phyloP scores from a whole-genome alignment of 2,329 filamentous ascomycete species.

The Penicillium sp. region DNA sequence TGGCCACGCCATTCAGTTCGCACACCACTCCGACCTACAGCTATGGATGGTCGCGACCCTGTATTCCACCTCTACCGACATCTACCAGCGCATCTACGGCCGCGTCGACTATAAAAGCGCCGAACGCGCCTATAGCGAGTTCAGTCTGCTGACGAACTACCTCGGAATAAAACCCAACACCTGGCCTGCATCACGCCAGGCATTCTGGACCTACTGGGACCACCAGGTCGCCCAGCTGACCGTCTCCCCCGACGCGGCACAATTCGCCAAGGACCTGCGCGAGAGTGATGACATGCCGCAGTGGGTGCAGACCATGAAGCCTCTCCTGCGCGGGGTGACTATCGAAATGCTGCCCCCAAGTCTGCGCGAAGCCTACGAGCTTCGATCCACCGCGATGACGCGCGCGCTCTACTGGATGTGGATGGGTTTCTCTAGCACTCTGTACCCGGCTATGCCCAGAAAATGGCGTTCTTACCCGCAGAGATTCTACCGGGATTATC shows the following conservation, averaged over 20 bases:
- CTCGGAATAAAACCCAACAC: constrained; percentile 32
- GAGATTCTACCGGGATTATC: constrained; percentile 36
- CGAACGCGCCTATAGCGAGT: constrained; percentile 37
- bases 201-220: constrained; percentile 44
- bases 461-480: constrained; percentile 36
- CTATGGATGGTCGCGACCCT: constrained; percentile 41
- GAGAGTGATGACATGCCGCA: constrained; percentile 31
- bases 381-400: constrained; percentile 33
- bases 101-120: constrained; percentile 37
- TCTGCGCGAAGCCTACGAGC: constrained; percentile 38
- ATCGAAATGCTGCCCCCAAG: constrained; percentile 41
- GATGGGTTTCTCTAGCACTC: constrained; percentile 37
- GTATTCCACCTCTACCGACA: constrained; percentile 41
- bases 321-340: constrained; percentile 35
- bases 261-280: constrained; percentile 34
- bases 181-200: constrained; percentile 37
- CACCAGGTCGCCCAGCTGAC: constrained; percentile 32
- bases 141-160: constrained; percentile 31
- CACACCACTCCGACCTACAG: constrained; percentile 25
- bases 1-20: constrained; percentile 28
- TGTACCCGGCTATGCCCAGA: constrained; percentile 39
- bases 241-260: constrained; percentile 34
- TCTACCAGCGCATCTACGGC: constrained; percentile 43
- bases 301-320: constrained; percentile 36
- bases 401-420: constrained; percentile 34